Evolutionary conservation across 2,329 filamentous ascomycete genomes (phyloP).

Genomic region (Fusarium pseudocircinatum): DNA sequence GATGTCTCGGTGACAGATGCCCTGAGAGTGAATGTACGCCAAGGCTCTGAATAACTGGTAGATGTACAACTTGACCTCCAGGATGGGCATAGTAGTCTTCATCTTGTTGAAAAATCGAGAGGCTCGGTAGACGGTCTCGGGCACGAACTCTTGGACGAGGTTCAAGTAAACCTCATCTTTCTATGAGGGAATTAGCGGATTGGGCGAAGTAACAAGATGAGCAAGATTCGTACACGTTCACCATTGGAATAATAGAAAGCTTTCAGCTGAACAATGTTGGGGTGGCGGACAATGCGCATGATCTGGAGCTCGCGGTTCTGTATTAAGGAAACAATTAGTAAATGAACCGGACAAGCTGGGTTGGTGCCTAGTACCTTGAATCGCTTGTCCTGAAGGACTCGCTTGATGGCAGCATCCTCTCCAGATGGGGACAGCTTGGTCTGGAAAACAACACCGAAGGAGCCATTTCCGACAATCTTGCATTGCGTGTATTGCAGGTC

Average conservation of each 20-base stretch:
- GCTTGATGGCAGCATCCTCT: slow-evolving; percentile 98
- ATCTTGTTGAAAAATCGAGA: slow-evolving; percentile 99
- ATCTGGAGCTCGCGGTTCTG: slow-evolving; percentile 99
- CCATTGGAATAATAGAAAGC: slow-evolving; percentile 99
- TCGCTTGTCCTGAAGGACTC: slow-evolving; percentile 97
- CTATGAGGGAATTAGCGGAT: slow-evolving; percentile 55
- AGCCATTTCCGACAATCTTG: slow-evolving; percentile 99
- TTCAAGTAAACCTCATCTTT: slow-evolving; percentile 99
- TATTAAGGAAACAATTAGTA: slow-evolving; percentile 25
- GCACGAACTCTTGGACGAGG: slow-evolving; percentile 96
- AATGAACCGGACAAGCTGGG: background rate
- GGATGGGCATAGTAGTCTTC: slow-evolving; percentile 99
- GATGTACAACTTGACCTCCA: slow-evolving; percentile 99
- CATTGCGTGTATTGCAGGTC: slow-evolving; percentile 99
- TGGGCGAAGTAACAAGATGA: background rate
- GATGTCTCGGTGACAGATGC: slow-evolving; percentile 98
- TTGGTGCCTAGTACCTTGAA: slow-evolving; percentile 79
- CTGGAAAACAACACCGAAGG: slow-evolving; percentile 98
- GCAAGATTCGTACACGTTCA: slow-evolving; percentile 76
- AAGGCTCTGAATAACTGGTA: slow-evolving; percentile 99
- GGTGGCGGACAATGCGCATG: slow-evolving; percentile 98
- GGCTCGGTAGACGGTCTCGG: slow-evolving; percentile 97
- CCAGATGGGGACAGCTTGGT: slow-evolving; percentile 98
- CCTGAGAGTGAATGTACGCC: slow-evolving; percentile 98
- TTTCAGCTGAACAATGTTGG: slow-evolving; percentile 98